A percentile compares a stretch with the other conserved stretches of the same genome.
These are phyloP conservation scores for Sanghuangporus weigelae DNA, from an alignment of 1,284 basidiomycete genomes.

Conservation along the genomic window DNA sequence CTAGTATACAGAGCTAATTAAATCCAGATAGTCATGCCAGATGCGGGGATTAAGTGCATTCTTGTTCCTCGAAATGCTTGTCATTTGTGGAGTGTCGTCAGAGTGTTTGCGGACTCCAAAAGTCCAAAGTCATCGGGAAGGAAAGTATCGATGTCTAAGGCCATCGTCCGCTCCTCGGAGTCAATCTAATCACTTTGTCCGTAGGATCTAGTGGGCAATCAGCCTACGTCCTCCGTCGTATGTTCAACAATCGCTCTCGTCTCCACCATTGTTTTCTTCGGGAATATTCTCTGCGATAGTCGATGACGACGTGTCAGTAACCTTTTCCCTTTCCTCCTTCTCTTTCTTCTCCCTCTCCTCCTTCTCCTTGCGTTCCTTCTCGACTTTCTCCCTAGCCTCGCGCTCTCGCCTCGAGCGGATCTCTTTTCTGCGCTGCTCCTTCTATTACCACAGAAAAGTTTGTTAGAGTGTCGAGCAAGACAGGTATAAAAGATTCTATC, in stretches of 20 bases:
- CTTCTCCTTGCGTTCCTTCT: slow-evolving; percentile 46
- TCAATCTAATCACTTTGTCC: slow-evolving; percentile 3
- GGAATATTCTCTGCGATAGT: slow-evolving; percentile 24
- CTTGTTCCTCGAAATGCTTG: neutral
- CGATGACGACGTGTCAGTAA: slow-evolving; percentile 5
- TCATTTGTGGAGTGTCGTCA: neutral
- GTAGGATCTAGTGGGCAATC: slow-evolving; percentile 13
- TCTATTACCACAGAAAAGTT: slow-evolving; percentile 16
- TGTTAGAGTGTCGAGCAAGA: neutral
- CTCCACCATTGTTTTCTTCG: slow-evolving; percentile 25
- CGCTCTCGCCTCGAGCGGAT: slow-evolving; percentile 51
- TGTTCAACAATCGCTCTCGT: slow-evolving; percentile 29
- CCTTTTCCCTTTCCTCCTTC: slow-evolving; percentile 20
- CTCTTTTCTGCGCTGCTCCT: slow-evolving; percentile 21
- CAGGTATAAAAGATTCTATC: slow-evolving; percentile 22
- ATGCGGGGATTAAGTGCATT: neutral
- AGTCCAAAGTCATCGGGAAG: neutral
- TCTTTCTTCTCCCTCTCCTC: slow-evolving; percentile 31
- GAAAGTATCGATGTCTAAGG: neutral
- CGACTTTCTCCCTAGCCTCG: slow-evolving; percentile 36
- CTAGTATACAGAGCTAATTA: neutral
- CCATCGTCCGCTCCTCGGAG: neutral
- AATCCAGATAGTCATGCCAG: neutral
- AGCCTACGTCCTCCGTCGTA: slow-evolving; percentile 19
- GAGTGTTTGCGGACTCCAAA: neutral